Percentiles rank a stretch among this genome's conserved stretches.
These are phyloP conservation scores for Xylariales sp. DNA, from an alignment of 2,329 filamentous ascomycete genomes.

Conservation along the genomic window DNA sequence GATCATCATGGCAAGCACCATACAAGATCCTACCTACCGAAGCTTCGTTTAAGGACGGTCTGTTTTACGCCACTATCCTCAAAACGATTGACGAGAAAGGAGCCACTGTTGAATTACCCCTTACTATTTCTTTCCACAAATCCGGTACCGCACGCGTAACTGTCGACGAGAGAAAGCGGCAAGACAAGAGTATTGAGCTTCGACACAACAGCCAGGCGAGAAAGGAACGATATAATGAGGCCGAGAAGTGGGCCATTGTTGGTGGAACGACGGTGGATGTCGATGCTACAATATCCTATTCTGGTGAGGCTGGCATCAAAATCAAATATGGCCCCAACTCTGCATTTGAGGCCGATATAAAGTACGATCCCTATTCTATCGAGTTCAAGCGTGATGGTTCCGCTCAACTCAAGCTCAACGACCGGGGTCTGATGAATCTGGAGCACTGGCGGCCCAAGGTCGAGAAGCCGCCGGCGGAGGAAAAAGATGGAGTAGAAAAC, in stretches of 20 bases:
- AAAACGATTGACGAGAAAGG: conserved; percentile 77
- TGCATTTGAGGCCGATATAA: conserved; percentile 84
- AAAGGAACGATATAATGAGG: conserved; percentile 96
- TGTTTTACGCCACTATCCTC: conserved; percentile 81
- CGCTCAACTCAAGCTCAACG: conserved; percentile 88
- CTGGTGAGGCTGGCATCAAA: conserved; percentile 75
- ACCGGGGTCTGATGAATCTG: conserved; percentile 88
- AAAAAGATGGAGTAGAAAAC: conserved; percentile 63
- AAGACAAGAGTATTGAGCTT: conserved; percentile 88
- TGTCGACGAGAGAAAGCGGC: conserved; percentile 89
- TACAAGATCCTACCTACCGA: conserved; percentile 81
- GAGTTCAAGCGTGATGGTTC: conserved; percentile 87
- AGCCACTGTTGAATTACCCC: conserved; percentile 80
- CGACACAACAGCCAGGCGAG: conserved; percentile 84
- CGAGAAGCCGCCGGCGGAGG: conserved; percentile 65
- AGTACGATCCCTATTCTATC: conserved; percentile 83
- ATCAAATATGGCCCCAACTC: conserved; percentile 82
- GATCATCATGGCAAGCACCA: conserved; percentile 79
- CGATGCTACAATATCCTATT: conserved; percentile 73
- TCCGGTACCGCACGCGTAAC: conserved; percentile 89
- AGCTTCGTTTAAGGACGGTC: conserved; percentile 80
- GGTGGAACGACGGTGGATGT: conserved; percentile 81
- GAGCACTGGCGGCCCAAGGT: conserved; percentile 95
- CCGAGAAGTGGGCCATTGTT: conserved; percentile 85
- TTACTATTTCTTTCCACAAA: conserved; percentile 88